phyloP scores from a whole-genome alignment of 2,329 filamentous ascomycete genomes.

The Bipolaris sorokiniana region DNA sequence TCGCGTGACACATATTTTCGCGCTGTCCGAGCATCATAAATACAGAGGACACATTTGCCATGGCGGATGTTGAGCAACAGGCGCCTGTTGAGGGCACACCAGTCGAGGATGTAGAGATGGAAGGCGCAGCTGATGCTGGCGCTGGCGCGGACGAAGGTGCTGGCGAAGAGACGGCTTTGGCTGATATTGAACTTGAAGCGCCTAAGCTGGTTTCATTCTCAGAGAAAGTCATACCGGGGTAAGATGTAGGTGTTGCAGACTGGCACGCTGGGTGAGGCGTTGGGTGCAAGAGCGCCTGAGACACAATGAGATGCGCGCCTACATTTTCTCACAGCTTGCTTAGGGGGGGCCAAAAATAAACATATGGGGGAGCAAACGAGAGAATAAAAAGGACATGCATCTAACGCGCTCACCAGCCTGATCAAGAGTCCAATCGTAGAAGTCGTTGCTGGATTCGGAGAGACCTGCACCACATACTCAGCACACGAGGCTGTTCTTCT shows the following conservation, averaged over 20 bases:
- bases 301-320: neutral
- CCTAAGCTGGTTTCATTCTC: constrained; percentile 53
- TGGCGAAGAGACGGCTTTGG: constrained; percentile 46
- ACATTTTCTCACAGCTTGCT: neutral
- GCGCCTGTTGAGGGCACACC: constrained; percentile 40
- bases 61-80: constrained; percentile 42
- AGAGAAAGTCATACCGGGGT: constrained; percentile 46
- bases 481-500: constrained; percentile 80
- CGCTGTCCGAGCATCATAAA: neutral
- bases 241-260: neutral
- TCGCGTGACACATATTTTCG: too few species aligned
- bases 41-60: constrained; percentile 11
- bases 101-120: constrained; percentile 59
- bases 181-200: constrained; percentile 52
- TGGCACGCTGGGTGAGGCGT: neutral
- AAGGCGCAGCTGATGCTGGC: constrained; percentile 28
- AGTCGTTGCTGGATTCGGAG: constrained; percentile 57
- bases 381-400: constrained; percentile 5
- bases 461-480: constrained; percentile 67
- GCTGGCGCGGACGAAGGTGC: constrained; percentile 6
- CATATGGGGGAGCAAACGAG: constrained; percentile 1
- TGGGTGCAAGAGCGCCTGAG: neutral
- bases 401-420: constrained; percentile 45
- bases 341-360: neutral
- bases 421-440: constrained; percentile 58